Evolutionary conservation across 2,329 filamentous ascomycete genomes (phyloP), one percentile per base, ranked within the genome.

Genomic region (Rhinocladiella mackenziei): DNA sequence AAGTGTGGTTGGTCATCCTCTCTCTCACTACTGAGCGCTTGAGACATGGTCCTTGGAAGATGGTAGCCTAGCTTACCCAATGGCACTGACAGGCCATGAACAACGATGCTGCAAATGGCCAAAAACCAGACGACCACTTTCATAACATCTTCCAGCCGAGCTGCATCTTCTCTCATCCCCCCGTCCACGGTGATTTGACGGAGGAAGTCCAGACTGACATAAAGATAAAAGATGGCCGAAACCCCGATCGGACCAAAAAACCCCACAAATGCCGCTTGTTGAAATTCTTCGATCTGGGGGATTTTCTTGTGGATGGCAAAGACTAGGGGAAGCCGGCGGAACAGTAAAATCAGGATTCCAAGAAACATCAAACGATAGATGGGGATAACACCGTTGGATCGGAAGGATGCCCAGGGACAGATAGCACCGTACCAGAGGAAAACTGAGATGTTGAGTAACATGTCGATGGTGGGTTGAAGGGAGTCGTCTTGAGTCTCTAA

Each of bases 161-260:
- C 65, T 0, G 87, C 83, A 60, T 94, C 87, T 25, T 74, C 70
- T 19, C 86, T 74, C 10, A 78, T 67, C 22, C 74, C 60, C 0
- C 78, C 81, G 39, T 85, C 69, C 5, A 80, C 76, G 0, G 73
- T 77, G 43, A 81, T 64, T 3, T 59, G 62, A 5, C 62, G 60
- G 2, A 96, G 70, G 49, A 89, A 95, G 17, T 94, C 86, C 1
- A 86, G 64, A 29, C 78, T 83, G 50, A 95, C 72, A 59, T 89
- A 94, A 4, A 96, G 74, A 61, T 96, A 95, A 62, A 94, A 96
- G 14, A 95, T 77, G 1, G 88, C 89, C 11, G 86, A 87, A 1
- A 95, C 89, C 2, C 91, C 89, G 43, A 96, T 89, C 0, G 89
- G 89, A 0, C 89, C 89, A 54, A 96, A 96, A 69, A 94, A 95